Evolutionary conservation across 805 yeast species (phyloP).

Genomic region (Metschnikowia rubicola): DNA sequence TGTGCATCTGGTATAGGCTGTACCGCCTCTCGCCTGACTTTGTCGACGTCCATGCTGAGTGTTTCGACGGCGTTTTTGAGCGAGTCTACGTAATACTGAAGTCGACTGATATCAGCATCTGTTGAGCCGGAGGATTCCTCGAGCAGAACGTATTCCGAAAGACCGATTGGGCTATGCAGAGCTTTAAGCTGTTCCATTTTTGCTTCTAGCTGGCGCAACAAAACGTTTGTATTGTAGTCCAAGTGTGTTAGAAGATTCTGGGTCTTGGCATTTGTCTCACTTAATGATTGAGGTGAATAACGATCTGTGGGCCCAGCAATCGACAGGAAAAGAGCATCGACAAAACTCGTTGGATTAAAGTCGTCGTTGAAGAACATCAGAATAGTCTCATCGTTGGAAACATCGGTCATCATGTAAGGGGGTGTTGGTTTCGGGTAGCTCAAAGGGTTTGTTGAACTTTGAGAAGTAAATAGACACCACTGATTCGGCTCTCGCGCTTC

Average conservation of each 20-base stretch:
- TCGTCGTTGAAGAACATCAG: conserved; percentile 67
- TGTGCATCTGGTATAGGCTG: not conserved
- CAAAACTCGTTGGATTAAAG: conserved; percentile 60
- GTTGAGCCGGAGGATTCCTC: conserved; percentile 5
- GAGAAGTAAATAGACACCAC: not conserved
- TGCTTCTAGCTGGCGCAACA: conserved; percentile 50
- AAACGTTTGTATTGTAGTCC: conserved; percentile 59
- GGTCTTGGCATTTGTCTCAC: conserved; percentile 45
- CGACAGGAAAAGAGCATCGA: conserved; percentile 57
- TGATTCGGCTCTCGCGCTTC: not conserved
- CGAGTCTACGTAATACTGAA: conserved; percentile 65
- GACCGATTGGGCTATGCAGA: conserved; percentile 49
- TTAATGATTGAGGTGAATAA: conserved; percentile 34
- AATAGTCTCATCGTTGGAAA: conserved; percentile 37
- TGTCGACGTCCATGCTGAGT: conserved; percentile 31
- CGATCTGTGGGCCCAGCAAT: conserved; percentile 23
- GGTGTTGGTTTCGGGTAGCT: not conserved
- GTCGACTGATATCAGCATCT: conserved; percentile 44
- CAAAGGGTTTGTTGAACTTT: not conserved
- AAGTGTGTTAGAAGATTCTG: conserved; percentile 53
- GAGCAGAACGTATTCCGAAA: conserved; percentile 22
- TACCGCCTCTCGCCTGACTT: conserved; percentile 1
- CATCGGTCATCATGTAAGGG: conserved; percentile 3
- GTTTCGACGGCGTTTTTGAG: conserved; percentile 56
- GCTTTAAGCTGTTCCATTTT: conserved; percentile 48